Evolutionary conservation across 768 basidiomycete genomes (phyloP), one percentile per base, ranked within the genome.

Genomic region (Serpula lacrymans): DNA sequence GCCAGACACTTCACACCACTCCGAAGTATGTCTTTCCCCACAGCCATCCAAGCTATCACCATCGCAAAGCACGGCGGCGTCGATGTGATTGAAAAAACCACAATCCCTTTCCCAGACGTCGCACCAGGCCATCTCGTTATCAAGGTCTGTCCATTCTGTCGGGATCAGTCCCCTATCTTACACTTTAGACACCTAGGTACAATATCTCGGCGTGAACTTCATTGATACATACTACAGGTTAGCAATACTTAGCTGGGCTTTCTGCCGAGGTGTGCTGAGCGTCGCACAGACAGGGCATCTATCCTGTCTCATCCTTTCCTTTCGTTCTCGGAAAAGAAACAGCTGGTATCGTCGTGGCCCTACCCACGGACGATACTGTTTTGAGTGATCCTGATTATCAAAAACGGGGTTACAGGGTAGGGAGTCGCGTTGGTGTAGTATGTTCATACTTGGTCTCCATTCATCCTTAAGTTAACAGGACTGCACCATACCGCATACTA

Each of bases 191-290:
- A 36, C 8, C 24, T 53, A 84, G 85, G 70, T 82, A 17, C 78
- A 88, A 50, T 91, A 82, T 50, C 65, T 73, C 7, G 89, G 88
- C 6, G 75, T 95, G 52, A 96, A 96, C 68, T 96, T 87, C 58
- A 90, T 86, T 55, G 86, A 88, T 57, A 81, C 79, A 31, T 94
- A 96, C 60, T 80, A 75, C 55, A 72, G 92, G 78, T 83, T 63
- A 59, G 63, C 50, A 21, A n/a, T n/a, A 36, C 22, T 23, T 13
- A n/a, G 20, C 13, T 18, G 30, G 22, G 14, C 32, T 29, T 5
- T 25, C 18, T n/a, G 41, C n/a, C 45, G 11, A 12, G 22, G 20
- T n/a, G 39, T 36, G 23, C 18, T 24, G 41, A 14, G 30, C 13
- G 13, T n/a, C n/a, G 42, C 14, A 18, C 54, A 84, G 78, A 46